Evolutionary conservation across 1,284 basidiomycete genomes (phyloP), one percentile per base, ranked within the genome.

Genomic region (Ganoderma resinaceum): DNA sequence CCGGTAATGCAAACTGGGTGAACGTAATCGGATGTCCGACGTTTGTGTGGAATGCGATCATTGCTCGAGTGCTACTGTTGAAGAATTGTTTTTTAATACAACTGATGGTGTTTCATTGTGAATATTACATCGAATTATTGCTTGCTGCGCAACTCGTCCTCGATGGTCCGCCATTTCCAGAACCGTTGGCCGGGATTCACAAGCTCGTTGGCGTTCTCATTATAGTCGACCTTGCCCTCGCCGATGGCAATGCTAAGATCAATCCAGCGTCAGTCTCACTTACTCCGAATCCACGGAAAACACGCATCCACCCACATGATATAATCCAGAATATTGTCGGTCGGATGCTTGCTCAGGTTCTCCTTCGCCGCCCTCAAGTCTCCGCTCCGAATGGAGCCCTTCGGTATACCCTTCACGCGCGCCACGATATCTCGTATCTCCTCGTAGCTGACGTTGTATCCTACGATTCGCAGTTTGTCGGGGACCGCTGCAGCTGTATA

Each of bases 81-180:
- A 31, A 53, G 52, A 12, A 8, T 5, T 29, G 52, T 18, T n/a
- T 26, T 9, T 29, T n/a, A n/a, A 53, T 53, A 26, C 20, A 16
- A 23, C 18, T 46, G n/a, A n/a, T 46, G 11, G n/a, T 11, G 11
- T 23, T 2, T 46, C 20, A 46, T 8, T 23, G 7, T 20, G n/a
- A 23, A 46, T 16, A 23, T 6, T 11, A 46, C 9, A n/a, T 46
- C 43, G n/a, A n/a, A n/a, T n/a, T n/a, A 46, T 9, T 23, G n/a
- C n/a, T 46, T n/a, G 43, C n/a, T n/a, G 9, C 43, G 42, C 43
- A 46, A 9, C n/a, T 46, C 43, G 3, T 46, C 73, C 60, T 76
- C 72, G 8, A 77, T 62, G 2, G 75, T 71, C 57, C 70, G 74
- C 77, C 77, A 78, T 62, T 76, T 75, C 77, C 77, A 78, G 6